Evolutionary conservation across 345 rosid species (phyloP), one percentile per base, ranked within the genome.

Genomic region (Pelargonium nanum): DNA sequence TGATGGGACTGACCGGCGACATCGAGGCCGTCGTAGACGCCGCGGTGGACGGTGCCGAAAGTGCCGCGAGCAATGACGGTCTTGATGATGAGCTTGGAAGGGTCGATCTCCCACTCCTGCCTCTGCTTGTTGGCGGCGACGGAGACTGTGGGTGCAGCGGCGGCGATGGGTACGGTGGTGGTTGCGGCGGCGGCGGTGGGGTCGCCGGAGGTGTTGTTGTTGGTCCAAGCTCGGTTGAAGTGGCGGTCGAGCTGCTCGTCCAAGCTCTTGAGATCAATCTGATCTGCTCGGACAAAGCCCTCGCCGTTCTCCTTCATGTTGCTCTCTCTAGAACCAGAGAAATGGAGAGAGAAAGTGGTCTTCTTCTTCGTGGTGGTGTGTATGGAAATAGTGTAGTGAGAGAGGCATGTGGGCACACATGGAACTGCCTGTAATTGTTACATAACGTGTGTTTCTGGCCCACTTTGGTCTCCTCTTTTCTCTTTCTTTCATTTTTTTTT

Each of bases 11-110:
- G 61, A 89, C 97, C 99, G 68, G 99, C 99, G 45, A 87, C 95
- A 74, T 93, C 99, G 59, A 59, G 92, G 30, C 80, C 83, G 56
- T 87, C 95, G 65, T 93, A 93, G 72, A 84, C 48, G 54, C 99
- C 99, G 56, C 99, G 97, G 78, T 93, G 99, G 68, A 93, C 96
- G 56, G 96, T 87, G 51, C 97, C 97, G 40, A 93, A 93, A 26
- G 99, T 87, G 64, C 99, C 99, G 45, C 99, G 96, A 7, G 96
- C 97, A 76, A 93, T 85, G 80, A 86, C 95, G 54, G 76, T 55
- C 77, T 78, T 90, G 89, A 93, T 78, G 56, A 84, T 57, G 53
- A 93, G 96, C 77, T 87, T 87, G 66, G 90, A 72, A 64, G 95
- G 90, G 53, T 93, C 97, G 82, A 90, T 87, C 89, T 93, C 97